Base-by-base conservation (phyloP, 1,284 basidiomycete species). In the Austroboletus novae-zelandiae region DNA sequence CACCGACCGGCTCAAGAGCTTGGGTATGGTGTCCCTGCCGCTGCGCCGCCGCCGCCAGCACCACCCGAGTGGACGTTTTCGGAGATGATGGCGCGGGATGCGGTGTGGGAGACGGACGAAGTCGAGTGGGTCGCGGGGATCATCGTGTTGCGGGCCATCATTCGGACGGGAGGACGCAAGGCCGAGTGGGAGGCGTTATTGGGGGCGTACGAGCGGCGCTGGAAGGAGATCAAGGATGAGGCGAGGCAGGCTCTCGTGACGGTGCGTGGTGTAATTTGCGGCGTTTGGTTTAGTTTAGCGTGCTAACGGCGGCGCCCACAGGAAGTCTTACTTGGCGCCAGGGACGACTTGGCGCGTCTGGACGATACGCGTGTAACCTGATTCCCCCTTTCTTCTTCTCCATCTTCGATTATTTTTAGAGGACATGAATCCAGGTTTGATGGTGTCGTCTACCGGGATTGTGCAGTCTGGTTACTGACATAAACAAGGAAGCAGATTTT, bases 201-300 rank as follows among this genome's bases (percentile, higher is more conserved):
- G 58, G 69, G 71, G 34, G 73, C 70, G 7, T 83, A 83, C 58
- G 81, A 83, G 56, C 69, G 73, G 9, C 65, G 80, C 44, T 83
- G 81, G 81, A 82, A 81, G 58, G 80, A 83, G 57, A 81, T 83
- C 52, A 79, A 79, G 58, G 80, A 83, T 54, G 81, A 83, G 60
- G 72, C 77, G 9, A 67, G 81, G 50, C 81, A 83, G 60, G 73
- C 74, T 1, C 70, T 81, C 51, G 79, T 81, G 15, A 77, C 78
- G 49, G 79, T 79, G 42, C n/a, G 35, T 51, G 27, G 18, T 10
- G 9, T 9, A 17, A 13, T 18, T 20, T 18, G 18, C 10, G 35
- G 11, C 9, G 17, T 43, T 14, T 40, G 18, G 36, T 29, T 23
- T 14, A n/a, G 15, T 52, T 27, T 7, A 27, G 27, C 27, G 27